Evolutionary conservation across 768 basidiomycete species (phyloP).

Genomic region (Mycena kentingensis): DNA sequence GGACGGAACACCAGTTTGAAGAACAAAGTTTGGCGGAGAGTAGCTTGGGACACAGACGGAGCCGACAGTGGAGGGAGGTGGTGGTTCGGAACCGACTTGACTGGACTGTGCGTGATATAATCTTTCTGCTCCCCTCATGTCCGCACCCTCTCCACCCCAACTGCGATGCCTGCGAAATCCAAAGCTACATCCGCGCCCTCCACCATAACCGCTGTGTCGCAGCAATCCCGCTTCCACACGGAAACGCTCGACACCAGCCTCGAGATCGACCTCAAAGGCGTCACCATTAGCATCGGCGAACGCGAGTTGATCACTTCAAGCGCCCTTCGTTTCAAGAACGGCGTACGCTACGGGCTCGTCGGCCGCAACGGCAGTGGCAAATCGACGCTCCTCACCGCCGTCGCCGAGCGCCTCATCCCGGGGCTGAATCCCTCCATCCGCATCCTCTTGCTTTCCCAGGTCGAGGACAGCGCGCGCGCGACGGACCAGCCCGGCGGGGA

Average conservation of each 20-base stretch:
- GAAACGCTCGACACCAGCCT: constrained; percentile 35
- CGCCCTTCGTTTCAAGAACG: constrained; percentile 42
- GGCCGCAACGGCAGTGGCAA: constrained; percentile 29
- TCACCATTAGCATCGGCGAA: constrained; percentile 45
- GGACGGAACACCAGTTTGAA: too few species aligned
- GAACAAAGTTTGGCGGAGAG: too few species aligned
- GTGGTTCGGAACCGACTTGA: too few species aligned
- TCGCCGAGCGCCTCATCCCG: constrained; percentile 48
- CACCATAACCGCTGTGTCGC: constrained; percentile 31
- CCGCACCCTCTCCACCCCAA: neutral
- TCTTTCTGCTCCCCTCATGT: too few species aligned
- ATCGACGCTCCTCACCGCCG: constrained; percentile 38
- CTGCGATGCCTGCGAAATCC: constrained; percentile 18
- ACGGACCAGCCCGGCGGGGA: constrained; percentile 19
- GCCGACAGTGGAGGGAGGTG: too few species aligned
- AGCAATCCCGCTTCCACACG: constrained; percentile 39
- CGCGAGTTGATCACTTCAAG: constrained; percentile 42
- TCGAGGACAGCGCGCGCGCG: constrained; percentile 23
- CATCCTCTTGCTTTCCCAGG: constrained; percentile 48
- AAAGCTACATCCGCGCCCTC: constrained; percentile 5
- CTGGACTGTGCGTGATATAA: too few species aligned
- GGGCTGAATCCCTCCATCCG: constrained; percentile 45
- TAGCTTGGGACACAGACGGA: too few species aligned
- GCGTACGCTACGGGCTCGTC: constrained; percentile 40
- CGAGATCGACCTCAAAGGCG: constrained; percentile 43